Evolutionary conservation across 2,329 filamentous ascomycete genomes (phyloP), one percentile per base, ranked within the genome.

Genomic region (Trichoderma sp.): DNA sequence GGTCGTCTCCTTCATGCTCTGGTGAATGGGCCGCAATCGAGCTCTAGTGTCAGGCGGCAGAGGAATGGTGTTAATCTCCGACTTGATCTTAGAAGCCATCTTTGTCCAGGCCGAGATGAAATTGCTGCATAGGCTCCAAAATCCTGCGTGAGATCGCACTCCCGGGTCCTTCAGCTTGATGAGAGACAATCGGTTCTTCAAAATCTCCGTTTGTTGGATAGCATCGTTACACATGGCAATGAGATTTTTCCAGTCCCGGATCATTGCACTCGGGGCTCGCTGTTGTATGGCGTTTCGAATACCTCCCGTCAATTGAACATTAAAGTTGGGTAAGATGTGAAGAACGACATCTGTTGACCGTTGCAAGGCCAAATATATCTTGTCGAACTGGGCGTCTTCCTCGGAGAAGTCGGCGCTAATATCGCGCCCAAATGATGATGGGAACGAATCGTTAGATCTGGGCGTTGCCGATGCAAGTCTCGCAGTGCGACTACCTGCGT

Each of bases 81-180:
- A 84, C 81, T 90, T 92, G 78, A 93, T 88, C 80, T 89, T 89
- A 45, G 84, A 85, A 5, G 90, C 92, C 73, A 94, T 88, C 77
- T 93, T 90, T 71, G 89, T 88, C 91, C 93, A 95, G 8, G 93
- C 88, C 79, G 89, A 89, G 77, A 94, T 89, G 78, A 95, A 95
- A 79, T 88, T 89, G 84, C 93, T 95, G 85, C 94, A 97, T 71
- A 95, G 87, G 78, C 90, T 87, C 90, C 91, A 92, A 82, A 92
- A 93, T 18, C 85, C 84, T 3, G 86, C 82, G 79, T 92, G 90
- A 2, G 88, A 91, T 72, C 94, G 89, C 68, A 94, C 89, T 12
- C 91, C 92, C 8, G 94, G 93, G 79, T 98, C 95, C 82, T 96
- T 97, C 12, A 97, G 87, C 82, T 95, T 95, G 86, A 98, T 94